Evolutionary conservation across 106 monocot species (phyloP).

Genomic region (Narthecium ossifragum): DNA sequence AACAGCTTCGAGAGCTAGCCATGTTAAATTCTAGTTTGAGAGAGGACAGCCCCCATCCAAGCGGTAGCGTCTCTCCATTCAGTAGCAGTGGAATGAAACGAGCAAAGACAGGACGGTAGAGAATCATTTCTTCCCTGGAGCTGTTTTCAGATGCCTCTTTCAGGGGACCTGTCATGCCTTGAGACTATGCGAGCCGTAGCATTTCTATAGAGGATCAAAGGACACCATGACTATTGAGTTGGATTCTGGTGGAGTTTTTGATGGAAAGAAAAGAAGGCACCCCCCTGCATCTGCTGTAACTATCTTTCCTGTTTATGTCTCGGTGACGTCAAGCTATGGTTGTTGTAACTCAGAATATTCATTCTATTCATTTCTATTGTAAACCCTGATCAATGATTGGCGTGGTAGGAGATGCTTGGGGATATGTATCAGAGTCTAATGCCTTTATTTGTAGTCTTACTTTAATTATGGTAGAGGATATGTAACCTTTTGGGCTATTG

Average conservation of each 20-base stretch:
- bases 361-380: slow-evolving; percentile 3
- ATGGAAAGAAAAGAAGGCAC: slow-evolving; percentile 3
- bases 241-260: slow-evolving; percentile 6
- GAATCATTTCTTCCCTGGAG: not conserved
- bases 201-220: no score
- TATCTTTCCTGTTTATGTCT: not conserved
- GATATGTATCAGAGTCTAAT: no score
- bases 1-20: slow-evolving; percentile 85
- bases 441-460: no score
- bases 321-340: slow-evolving; percentile 1
- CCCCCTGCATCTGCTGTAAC: not conserved
- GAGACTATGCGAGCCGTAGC: no score
- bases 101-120: slow-evolving; percentile 61
- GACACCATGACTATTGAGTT: no score
- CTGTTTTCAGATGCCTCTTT: not conserved
- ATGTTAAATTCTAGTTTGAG: slow-evolving; percentile 76
- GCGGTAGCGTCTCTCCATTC: slow-evolving; percentile 81
- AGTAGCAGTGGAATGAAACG: slow-evolving; percentile 76
- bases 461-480: not conserved
- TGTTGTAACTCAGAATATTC: slow-evolving; percentile 9
- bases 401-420: not conserved
- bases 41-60: slow-evolving; percentile 78
- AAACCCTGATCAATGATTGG: slow-evolving; percentile 1
- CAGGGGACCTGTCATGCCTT: not conserved
- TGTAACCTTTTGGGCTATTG: not conserved